phyloP scores from a whole-genome alignment of 2,329 filamentous ascomycete species.

The Nannizziopsis arthrosporioides region DNA sequence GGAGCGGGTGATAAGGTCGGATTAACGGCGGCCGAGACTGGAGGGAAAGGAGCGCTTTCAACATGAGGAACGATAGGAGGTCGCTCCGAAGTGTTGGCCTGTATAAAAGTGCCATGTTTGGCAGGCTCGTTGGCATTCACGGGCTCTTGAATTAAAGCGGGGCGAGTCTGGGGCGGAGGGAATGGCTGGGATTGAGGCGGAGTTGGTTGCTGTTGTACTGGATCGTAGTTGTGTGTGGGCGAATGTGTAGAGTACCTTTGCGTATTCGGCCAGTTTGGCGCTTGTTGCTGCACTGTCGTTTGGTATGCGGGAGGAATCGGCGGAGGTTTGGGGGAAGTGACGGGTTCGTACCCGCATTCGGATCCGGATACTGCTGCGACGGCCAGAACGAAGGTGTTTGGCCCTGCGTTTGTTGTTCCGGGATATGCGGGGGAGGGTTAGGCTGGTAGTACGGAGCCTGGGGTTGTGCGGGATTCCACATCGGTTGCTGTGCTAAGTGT shows the following conservation, averaged over 20 bases:
- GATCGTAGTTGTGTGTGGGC: constrained; percentile 25
- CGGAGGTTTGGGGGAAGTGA: constrained; percentile 31
- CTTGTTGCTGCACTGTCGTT: constrained; percentile 20
- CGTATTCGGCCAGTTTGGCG: constrained; percentile 11
- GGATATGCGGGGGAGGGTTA: constrained; percentile 2
- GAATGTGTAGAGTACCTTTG: constrained; percentile 21
- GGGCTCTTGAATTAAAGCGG: constrained; percentile 4
- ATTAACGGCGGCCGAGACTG: constrained; percentile 10
- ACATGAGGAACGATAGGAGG: constrained; percentile 12
- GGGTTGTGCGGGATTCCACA: constrained; percentile 9
- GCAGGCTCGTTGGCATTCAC: not conserved
- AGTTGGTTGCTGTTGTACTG: constrained; percentile 13
- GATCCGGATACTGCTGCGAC: constrained; percentile 18
- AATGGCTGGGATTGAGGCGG: not conserved
- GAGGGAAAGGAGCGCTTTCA: constrained; percentile 12
- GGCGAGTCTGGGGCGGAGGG: constrained; percentile 1
- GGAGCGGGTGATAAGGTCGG: constrained; percentile 2
- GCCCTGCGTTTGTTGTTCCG: constrained; percentile 10
- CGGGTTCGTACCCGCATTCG: constrained; percentile 16
- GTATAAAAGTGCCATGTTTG: not conserved
- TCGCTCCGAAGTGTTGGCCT: not conserved
- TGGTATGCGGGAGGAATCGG: constrained; percentile 32
- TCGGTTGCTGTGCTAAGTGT: constrained; percentile 14
- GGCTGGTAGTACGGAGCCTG: constrained; percentile 14
- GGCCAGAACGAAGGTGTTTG: constrained; percentile 18